Base-by-base conservation (phyloP, 1,139 yeast genomes). In the Blastobotrys illinoisensis region DNA sequence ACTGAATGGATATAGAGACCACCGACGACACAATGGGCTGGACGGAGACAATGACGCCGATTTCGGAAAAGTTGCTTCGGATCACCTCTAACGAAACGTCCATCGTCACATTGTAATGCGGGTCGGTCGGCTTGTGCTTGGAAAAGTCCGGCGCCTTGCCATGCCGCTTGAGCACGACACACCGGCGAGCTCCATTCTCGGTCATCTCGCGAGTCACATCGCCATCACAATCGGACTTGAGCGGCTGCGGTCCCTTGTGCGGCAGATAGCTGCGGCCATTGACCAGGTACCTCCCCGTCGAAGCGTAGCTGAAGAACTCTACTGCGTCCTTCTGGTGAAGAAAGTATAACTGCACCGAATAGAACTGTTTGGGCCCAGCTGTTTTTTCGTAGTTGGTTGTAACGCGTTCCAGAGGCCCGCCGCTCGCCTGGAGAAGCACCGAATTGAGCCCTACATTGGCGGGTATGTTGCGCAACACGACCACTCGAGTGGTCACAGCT, bases 351-450 rank as follows among this genome's bases (percentile, higher is more conserved):
- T 83, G 84, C 16, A 85, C 53, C 16, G 55, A 43, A 13, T 58
- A 52, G 19, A 44, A 13, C 20, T 45, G 47, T 28, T 48, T 44
- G 19, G 54, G 2, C 68, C 71, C 1, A 85, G 66, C 58, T 76
- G 77, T 60, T 6, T 18, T 26, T 3, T 51, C 56, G 9, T 51
- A 32, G 19, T 28, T 44, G 16, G 52, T 50, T 11, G 50, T 51
- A 19, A 55, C 52, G 18, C 52, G 44, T 26, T 86, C 90, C 48
- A 88, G 70, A 0, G 93, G 89, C 0, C 96, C 96, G 0, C 96
- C 95, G 62, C 78, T 73, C 0, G 86, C 74, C 59, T 83, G 88
- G 1, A 82, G 69, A 16, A 87, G 62, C 11, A 86, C 68, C 40
- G 81, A 73, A 26, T 74, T 75, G 5, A 83, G 60, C 6, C 87